Evolutionary conservation across 1,284 basidiomycete genomes (phyloP), one percentile per base, ranked within the genome.

Genomic region (Trametes polyzona): DNA sequence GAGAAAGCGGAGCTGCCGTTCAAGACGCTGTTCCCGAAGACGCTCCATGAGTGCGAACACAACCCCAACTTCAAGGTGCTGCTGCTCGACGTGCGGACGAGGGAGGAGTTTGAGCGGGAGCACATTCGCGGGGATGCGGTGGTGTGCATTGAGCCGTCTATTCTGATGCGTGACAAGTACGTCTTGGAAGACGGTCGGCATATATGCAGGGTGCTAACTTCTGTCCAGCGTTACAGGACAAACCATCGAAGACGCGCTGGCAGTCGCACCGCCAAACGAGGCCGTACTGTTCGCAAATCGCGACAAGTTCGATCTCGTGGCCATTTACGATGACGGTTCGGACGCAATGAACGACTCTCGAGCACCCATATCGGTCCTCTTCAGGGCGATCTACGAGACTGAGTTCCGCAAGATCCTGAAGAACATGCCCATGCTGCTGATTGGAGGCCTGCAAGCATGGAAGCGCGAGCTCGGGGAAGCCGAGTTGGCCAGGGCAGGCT

Each of bases 381-480:
- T 86, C 55, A 76, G 81, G 14, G 81, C 88, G 4, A 91, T 96
- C 39, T 88, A 84, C 71, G 89, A 90, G 65, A 78, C 78, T 26
- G 87, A 88, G 23, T 93, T 91, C 68, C 74, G 77, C 57, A 94
- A 90, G 73, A 76, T 82, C 53, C 75, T 98, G 35, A 86, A 88
- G 66, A 80, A 91, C 40, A 83, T 86, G 62, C 96, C 96, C 0
- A 86, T 94, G 69, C 74, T 98, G 58, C 82, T 99, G 17, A 79
- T 90, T 8, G 96, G 96, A 1, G 96, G 96, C 1, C 78, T 94
- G 52, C 83, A 90, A 41, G 90, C 87, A 0, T 99, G 96, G 95
- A 82, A 81, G 64, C 77, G 77, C 52, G 84, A 90, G 51, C 76
- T 92, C 50, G 82, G 84, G 0, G 79, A 80, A 3, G 69, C 74